These are phyloP conservation scores for Leucosporidium yakuticum DNA, from an alignment of 768 basidiomycete species.

Conservation along the genomic window DNA sequence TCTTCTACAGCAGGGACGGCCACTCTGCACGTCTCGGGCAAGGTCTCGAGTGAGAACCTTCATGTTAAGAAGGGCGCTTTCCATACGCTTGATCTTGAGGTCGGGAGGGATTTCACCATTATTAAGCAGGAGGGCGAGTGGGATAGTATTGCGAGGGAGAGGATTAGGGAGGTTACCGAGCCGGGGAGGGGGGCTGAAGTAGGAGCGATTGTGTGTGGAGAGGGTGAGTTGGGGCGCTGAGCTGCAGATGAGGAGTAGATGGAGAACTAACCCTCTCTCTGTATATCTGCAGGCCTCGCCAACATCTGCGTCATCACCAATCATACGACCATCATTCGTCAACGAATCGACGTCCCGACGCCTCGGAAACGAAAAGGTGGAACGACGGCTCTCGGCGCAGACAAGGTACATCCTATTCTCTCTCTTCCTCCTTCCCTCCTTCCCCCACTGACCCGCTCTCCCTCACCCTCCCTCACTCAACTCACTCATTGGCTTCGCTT, in stretches of 20 bases:
- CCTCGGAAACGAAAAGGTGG: constrained; percentile 83
- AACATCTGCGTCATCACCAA: constrained; percentile 91
- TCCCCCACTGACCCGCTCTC: neutral
- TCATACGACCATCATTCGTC: constrained; percentile 90
- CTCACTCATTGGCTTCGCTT: neutral
- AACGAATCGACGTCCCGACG: constrained; percentile 79
- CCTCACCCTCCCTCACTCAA: neutral
- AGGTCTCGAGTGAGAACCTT: constrained; percentile 74
- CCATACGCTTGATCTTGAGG: constrained; percentile 90
- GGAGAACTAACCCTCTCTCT: neutral
- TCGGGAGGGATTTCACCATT: constrained; percentile 81
- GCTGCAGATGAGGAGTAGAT: neutral
- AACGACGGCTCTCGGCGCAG: constrained; percentile 73
- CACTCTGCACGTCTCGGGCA: constrained; percentile 76
- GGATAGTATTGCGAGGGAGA: constrained; percentile 78
- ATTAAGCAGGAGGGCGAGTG: constrained; percentile 74
- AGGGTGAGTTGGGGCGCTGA: constrained; percentile 51
- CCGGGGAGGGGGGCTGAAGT: constrained; percentile 96
- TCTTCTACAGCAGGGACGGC: constrained; percentile 41
- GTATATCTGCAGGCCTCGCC: constrained; percentile 56
- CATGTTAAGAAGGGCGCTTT: constrained; percentile 87
- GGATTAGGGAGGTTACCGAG: constrained; percentile 79
- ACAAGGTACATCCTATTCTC: constrained; percentile 53
- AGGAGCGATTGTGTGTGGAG: constrained; percentile 90
- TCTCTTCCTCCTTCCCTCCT: neutral